A percentile compares a stretch with the other conserved stretches of the same genome.
phyloP scores from a whole-genome alignment of 2,329 filamentous ascomycete species.

The Pochonia chlamydosporia region DNA sequence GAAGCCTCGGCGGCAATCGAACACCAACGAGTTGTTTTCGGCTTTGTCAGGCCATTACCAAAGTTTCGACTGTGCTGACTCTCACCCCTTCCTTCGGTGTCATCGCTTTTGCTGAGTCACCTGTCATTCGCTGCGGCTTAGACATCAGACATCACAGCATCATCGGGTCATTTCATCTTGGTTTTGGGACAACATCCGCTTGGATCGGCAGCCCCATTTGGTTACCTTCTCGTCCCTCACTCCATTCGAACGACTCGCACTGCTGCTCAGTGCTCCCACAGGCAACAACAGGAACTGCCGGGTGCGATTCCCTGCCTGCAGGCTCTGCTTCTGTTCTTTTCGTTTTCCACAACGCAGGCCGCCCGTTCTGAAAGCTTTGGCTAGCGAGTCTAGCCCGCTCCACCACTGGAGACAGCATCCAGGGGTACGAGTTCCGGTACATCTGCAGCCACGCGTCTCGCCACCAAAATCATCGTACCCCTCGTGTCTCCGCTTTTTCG shows the following conservation, averaged over 20 bases:
- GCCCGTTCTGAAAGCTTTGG: not conserved
- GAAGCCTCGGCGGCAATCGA: constrained; percentile 2
- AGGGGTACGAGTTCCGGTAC: constrained; percentile 6
- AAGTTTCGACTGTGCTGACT: not conserved
- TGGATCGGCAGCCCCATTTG: not conserved
- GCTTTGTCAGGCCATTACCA: not conserved
- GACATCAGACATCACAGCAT: not conserved
- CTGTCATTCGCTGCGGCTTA: not conserved
- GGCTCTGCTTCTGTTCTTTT: not conserved
- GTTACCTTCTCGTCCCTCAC: not conserved
- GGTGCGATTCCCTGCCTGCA: too few species aligned
- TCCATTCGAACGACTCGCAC: not conserved
- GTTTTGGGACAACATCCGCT: not conserved
- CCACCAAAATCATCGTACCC: constrained; percentile 1
- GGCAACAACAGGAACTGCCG: not conserved
- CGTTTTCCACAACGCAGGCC: not conserved
- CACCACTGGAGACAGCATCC: not conserved
- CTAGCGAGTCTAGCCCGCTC: not conserved
- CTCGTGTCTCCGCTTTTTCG: constrained; percentile 10
- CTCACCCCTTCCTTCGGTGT: not conserved
- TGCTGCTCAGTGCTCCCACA: too few species aligned
- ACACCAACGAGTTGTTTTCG: not conserved
- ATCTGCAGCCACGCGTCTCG: not conserved
- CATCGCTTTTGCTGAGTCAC: not conserved
- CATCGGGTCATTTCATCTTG: not conserved